These are phyloP conservation scores for Vanderwaltozyma verrucispora DNA, from an alignment of 805 yeast genomes.

Conservation along the genomic window DNA sequence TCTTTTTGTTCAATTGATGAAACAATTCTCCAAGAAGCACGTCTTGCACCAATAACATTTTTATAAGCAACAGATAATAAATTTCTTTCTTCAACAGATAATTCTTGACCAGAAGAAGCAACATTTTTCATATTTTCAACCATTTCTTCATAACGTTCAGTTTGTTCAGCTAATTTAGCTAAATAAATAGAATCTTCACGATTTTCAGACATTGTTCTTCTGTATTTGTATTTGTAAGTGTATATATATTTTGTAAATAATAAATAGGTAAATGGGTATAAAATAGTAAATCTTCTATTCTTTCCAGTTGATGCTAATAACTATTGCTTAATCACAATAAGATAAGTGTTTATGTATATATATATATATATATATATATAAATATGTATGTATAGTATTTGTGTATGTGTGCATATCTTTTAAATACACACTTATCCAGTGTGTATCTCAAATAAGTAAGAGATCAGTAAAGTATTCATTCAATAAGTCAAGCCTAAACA, in stretches of 20 bases:
- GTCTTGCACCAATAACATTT: conserved; percentile 97
- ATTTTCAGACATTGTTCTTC: conserved; percentile 46
- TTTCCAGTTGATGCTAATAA: too few species aligned
- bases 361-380: too few species aligned
- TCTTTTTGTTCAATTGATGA: conserved; percentile 97
- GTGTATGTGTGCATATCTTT: too few species aligned
- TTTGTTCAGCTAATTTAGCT: conserved; percentile 94
- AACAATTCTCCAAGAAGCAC: conserved; percentile 99
- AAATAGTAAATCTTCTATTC: too few species aligned
- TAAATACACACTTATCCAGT: too few species aligned
- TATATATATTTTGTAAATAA: not conserved
- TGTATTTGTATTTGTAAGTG: conserved; percentile 7
- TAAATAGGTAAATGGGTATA: not conserved
- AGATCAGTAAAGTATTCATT: too few species aligned
- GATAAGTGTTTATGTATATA: too few species aligned
- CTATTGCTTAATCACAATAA: too few species aligned
- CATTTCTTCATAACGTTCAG: conserved; percentile 97
- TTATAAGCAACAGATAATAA: conserved; percentile 94
- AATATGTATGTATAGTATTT: too few species aligned
- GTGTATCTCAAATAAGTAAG: too few species aligned
- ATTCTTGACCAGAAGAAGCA: conserved; percentile 90
- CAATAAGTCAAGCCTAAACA: too few species aligned
- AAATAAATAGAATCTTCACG: conserved; percentile 98
- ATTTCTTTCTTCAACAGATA: conserved; percentile 96
- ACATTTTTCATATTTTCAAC: conserved; percentile 97